These are phyloP conservation scores for Fragilaria crotonensis DNA, from an alignment of 108 stramenopile genomes.

Conservation along the genomic window DNA sequence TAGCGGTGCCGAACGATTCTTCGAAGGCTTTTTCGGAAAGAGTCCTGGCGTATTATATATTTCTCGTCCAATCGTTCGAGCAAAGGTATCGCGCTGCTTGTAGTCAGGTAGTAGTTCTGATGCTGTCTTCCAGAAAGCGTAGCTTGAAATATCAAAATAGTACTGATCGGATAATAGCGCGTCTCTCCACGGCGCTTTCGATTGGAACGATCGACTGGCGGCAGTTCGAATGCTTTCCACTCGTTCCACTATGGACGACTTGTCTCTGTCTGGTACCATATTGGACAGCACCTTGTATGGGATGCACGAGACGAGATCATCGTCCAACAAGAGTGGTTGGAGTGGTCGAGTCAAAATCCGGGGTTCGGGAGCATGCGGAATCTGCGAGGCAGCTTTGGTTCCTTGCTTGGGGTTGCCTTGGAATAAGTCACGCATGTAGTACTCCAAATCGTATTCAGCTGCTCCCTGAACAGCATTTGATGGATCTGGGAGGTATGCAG, in stretches of 20 bases:
- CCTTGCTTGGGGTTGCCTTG: slow-evolving; percentile 72
- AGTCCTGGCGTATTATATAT: not conserved
- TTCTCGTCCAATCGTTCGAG: slow-evolving; percentile 43
- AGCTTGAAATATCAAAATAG: slow-evolving; percentile 73
- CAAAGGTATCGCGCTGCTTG: slow-evolving; percentile 48
- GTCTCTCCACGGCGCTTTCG: slow-evolving; percentile 45
- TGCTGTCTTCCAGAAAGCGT: slow-evolving; percentile 77
- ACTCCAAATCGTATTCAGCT: slow-evolving; percentile 80
- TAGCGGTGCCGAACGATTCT: slow-evolving; percentile 16
- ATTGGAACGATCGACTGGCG: slow-evolving; percentile 35
- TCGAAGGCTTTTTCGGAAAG: slow-evolving; percentile 1
- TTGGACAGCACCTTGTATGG: slow-evolving; percentile 14
- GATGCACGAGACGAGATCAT: slow-evolving; percentile 26
- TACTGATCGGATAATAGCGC: slow-evolving; percentile 62
- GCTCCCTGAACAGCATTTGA: slow-evolving; percentile 62
- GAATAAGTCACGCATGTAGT: slow-evolving; percentile 67
- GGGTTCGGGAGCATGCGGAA: slow-evolving; percentile 33
- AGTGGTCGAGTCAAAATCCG: slow-evolving; percentile 41
- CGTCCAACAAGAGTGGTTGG: slow-evolving; percentile 39
- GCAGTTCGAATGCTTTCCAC: slow-evolving; percentile 24
- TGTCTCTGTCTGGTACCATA: not conserved
- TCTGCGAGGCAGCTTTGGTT: slow-evolving; percentile 38
- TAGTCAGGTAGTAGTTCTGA: slow-evolving; percentile 48
- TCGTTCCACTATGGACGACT: slow-evolving; percentile 12
- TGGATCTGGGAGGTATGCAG: no score